Conservation (phyloP, 345 rosid genomes). For the Citrus sp. region DNA sequence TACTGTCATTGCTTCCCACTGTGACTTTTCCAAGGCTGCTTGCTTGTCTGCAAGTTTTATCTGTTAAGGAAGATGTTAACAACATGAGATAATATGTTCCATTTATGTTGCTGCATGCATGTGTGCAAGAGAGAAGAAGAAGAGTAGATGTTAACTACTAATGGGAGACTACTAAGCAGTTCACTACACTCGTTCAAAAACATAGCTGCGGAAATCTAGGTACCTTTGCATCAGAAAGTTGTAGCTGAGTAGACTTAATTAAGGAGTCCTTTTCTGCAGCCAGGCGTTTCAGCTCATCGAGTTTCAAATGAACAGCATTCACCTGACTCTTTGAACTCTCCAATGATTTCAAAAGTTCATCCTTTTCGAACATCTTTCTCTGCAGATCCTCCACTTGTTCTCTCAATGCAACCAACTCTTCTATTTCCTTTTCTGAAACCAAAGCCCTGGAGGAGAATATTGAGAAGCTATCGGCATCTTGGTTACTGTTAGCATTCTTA, state of each 20-base stretch:
- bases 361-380: constrained; percentile 66
- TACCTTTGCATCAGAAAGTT: constrained; percentile 92
- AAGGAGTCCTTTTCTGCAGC: constrained; percentile 64
- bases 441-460: constrained; percentile 43
- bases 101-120: neutral
- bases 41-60: constrained; percentile 95
- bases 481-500: constrained; percentile 33
- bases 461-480: constrained; percentile 48
- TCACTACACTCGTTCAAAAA: constrained; percentile 3
- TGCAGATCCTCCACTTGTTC: constrained; percentile 78
- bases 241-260: constrained; percentile 63
- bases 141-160: neutral
- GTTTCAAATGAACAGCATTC: constrained; percentile 40
- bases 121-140: neutral
- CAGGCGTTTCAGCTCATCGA: constrained; percentile 55
- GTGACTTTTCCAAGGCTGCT: constrained; percentile 86
- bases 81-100: constrained; percentile 3
- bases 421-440: constrained; percentile 51
- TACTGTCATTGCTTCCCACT: constrained; percentile 87
- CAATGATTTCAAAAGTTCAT: constrained; percentile 71
- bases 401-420: constrained; percentile 58
- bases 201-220: neutral
- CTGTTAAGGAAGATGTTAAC: constrained; percentile 31
- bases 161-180: neutral
- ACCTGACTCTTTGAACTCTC: constrained; percentile 55